A percentile compares a stretch with the other conserved stretches of the same genome.
Evolutionary conservation across 192 early-diverging fungal species (phyloP).

Genomic region (Funneliformis mosseae): DNA sequence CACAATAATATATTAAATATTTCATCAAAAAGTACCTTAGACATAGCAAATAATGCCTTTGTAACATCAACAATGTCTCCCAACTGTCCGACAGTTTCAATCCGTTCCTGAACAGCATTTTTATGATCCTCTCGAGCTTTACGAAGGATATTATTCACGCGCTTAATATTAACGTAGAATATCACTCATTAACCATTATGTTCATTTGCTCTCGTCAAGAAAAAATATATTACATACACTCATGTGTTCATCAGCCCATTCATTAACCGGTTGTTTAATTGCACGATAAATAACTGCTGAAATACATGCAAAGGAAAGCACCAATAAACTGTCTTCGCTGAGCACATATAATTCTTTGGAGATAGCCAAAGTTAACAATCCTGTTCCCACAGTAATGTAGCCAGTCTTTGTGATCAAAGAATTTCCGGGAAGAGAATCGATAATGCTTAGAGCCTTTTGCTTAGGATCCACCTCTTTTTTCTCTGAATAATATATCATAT

Average conservation of each 20-base stretch:
- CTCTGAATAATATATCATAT: not conserved
- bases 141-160: slow-evolving; percentile 79
- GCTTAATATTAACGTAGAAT: slow-evolving; percentile 45
- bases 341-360: slow-evolving; percentile 98
- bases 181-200: not conserved
- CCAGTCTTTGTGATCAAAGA: slow-evolving; percentile 86
- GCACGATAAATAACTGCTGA: slow-evolving; percentile 76
- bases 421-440: slow-evolving; percentile 92
- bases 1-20: not conserved
- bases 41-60: slow-evolving; percentile 90
- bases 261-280: slow-evolving; percentile 81
- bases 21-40: slow-evolving; percentile 59
- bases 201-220: not conserved
- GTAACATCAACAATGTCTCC: slow-evolving; percentile 93
- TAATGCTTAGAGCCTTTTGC: slow-evolving; percentile 85
- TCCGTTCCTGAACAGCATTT: slow-evolving; percentile 84
- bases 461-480: slow-evolving; percentile 57
- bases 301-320: slow-evolving; percentile 80
- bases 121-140: slow-evolving; percentile 92
- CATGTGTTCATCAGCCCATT: slow-evolving; percentile 70
- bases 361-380: slow-evolving; percentile 83
- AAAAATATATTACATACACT: slow-evolving; percentile 33
- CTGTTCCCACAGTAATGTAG: slow-evolving; percentile 80
- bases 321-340: slow-evolving; percentile 90
- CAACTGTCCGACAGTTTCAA: slow-evolving; percentile 88